These are phyloP conservation scores for Solanum hybrid DNA, from an alignment of 305 asterid genomes.

Conservation along the genomic window DNA sequence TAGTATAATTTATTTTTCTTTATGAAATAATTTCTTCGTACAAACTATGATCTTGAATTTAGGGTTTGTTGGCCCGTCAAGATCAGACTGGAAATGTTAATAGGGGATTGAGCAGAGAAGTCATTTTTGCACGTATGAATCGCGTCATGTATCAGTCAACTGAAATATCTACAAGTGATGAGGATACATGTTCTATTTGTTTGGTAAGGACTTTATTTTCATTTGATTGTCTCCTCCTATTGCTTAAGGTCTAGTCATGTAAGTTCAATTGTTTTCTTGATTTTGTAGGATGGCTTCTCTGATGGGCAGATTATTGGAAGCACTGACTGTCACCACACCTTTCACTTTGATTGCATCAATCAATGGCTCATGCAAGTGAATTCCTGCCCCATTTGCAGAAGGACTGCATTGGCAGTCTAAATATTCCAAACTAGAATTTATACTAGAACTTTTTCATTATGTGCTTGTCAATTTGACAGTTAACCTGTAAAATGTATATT, in stretches of 20 bases:
- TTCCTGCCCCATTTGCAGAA: background rate
- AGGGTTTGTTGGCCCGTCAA: slow-evolving; percentile 6
- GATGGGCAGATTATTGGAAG: background rate
- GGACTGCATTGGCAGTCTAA: background rate
- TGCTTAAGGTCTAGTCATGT: background rate
- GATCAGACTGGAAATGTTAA: background rate
- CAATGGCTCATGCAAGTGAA: slow-evolving; percentile 1
- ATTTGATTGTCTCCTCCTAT: background rate
- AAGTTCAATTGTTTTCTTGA: background rate
- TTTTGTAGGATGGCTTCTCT: background rate
- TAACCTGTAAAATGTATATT: background rate
- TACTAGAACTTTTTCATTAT: background rate
- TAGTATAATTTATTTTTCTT: background rate
- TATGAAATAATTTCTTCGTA: background rate
- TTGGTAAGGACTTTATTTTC: background rate
- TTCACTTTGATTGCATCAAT: slow-evolving; percentile 1
- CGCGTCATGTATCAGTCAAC: background rate
- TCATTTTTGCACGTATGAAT: background rate
- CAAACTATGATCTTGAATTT: background rate
- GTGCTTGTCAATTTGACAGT: background rate
- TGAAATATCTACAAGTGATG: background rate
- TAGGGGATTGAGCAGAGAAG: background rate
- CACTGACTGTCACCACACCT: background rate
- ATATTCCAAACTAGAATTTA: background rate
- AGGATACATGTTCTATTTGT: background rate